Evolutionary conservation across 805 yeast species (phyloP).

Genomic region (Candida caryicola): DNA sequence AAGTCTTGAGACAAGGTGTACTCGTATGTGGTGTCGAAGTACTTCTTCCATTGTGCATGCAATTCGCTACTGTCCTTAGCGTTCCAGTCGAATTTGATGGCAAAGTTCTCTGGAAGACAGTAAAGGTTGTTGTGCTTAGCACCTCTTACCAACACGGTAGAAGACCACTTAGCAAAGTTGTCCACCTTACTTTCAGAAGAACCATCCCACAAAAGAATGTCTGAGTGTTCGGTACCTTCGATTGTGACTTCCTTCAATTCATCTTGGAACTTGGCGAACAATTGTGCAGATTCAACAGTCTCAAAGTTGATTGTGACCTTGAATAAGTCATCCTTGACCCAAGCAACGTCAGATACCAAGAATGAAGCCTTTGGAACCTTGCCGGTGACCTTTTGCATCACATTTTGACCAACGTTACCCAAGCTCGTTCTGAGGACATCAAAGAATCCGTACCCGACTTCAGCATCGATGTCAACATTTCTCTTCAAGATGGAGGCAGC

Average conservation of each 20-base stretch:
- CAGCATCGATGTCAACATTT: slow-evolving; percentile 3
- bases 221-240: slow-evolving; percentile 9
- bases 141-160: slow-evolving; percentile 16
- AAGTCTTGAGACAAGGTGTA: slow-evolving; percentile 15
- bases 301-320: slow-evolving; percentile 19
- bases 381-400: slow-evolving; percentile 7
- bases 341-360: slow-evolving; percentile 15
- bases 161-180: slow-evolving; percentile 17
- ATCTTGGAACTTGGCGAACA: slow-evolving; percentile 11
- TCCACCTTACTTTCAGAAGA: slow-evolving; percentile 5
- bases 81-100: slow-evolving; percentile 15
- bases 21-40: slow-evolving; percentile 15
- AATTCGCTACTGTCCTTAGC: slow-evolving; percentile 10
- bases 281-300: slow-evolving; percentile 13
- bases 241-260: slow-evolving; percentile 10
- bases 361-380: slow-evolving; percentile 16
- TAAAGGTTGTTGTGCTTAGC: slow-evolving; percentile 10
- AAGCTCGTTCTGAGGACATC: slow-evolving; percentile 7
- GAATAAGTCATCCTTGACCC: slow-evolving; percentile 16
- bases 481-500: slow-evolving; percentile 7
- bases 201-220: slow-evolving; percentile 9
- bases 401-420: slow-evolving; percentile 7
- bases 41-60: slow-evolving; percentile 14
- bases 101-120: slow-evolving; percentile 17
- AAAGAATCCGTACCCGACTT: slow-evolving; percentile 4